These are phyloP conservation scores for Chytridium lagenaria DNA, from an alignment of 371 early-diverging fungal species.

Conservation along the genomic window DNA sequence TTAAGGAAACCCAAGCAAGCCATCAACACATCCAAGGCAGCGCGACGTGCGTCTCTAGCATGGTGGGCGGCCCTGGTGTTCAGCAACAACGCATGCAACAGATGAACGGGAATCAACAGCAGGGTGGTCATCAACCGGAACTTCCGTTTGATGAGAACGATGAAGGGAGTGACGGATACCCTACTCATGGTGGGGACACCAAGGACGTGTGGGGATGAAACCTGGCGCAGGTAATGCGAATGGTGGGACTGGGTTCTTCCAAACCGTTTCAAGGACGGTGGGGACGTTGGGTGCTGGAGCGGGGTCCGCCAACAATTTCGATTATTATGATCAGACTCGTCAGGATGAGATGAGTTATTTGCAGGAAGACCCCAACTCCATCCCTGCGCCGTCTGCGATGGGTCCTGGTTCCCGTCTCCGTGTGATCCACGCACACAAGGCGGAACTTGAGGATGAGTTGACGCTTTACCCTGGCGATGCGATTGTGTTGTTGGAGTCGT, in stretches of 20 bases:
- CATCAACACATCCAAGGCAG: constrained; percentile 18
- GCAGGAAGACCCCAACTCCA: constrained; percentile 8
- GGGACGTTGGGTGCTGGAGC: constrained; percentile 19
- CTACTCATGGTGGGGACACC: not conserved
- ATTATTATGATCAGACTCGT: constrained; percentile 15
- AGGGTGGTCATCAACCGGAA: constrained; percentile 6
- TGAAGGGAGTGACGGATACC: not conserved
- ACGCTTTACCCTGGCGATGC: constrained; percentile 11
- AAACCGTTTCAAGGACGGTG: constrained; percentile 13
- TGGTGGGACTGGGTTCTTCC: constrained; percentile 15
- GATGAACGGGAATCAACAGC: not conserved
- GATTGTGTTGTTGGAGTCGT: constrained; percentile 1
- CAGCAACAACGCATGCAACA: constrained; percentile 15
- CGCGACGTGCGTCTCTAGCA: constrained; percentile 15
- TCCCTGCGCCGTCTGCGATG: constrained; percentile 15
- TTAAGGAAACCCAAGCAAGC: not conserved
- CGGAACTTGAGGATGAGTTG: constrained; percentile 20
- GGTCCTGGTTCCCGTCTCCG: constrained; percentile 19
- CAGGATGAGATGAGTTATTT: not conserved
- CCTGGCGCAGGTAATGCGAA: not conserved
- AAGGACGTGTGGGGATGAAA: constrained; percentile 2
- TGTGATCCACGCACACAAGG: constrained; percentile 19
- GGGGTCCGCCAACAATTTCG: constrained; percentile 22
- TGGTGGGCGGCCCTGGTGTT: constrained; percentile 27
- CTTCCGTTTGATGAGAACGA: not conserved